Conservation (phyloP, 1,284 basidiomycete species). For the Austroboletus rostrupii region DNA sequence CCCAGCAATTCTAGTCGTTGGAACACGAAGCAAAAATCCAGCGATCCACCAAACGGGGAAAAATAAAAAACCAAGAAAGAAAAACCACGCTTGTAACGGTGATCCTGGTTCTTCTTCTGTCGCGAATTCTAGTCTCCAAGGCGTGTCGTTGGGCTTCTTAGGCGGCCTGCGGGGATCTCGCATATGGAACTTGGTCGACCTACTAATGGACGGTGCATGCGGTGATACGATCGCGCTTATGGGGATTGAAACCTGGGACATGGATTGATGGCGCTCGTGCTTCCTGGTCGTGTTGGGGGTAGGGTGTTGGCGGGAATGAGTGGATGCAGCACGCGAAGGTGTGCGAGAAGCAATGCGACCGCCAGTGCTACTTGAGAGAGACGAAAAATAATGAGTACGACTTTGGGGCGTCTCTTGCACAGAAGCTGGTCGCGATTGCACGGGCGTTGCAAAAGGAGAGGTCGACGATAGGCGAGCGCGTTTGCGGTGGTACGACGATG, state of each 20-base stretch:
- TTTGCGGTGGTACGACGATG: constrained; percentile 67
- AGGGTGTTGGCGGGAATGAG: constrained; percentile 33
- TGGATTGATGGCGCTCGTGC: constrained; percentile 44
- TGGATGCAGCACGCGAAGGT: constrained; percentile 37
- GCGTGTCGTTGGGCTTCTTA: constrained; percentile 47
- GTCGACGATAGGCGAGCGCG: constrained; percentile 55
- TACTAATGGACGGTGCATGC: constrained; percentile 63
- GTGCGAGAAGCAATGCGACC: constrained; percentile 32
- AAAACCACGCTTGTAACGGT: constrained; percentile 68
- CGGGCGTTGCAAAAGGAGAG: constrained; percentile 34
- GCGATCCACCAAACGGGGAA: constrained; percentile 79
- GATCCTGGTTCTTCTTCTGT: constrained; percentile 55
- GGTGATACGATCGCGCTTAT: constrained; percentile 71
- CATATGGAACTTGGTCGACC: constrained; percentile 65
- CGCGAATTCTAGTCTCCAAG: constrained; percentile 55
- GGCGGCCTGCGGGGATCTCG: constrained; percentile 68
- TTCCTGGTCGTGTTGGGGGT: constrained; percentile 24
- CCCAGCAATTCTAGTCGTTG: constrained; percentile 57
- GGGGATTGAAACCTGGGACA: constrained; percentile 68
- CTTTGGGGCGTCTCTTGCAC: constrained; percentile 27
- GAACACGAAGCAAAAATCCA: constrained; percentile 51
- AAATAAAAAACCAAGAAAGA: constrained; percentile 68
- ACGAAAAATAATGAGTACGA: constrained; percentile 39
- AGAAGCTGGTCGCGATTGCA: constrained; percentile 35
- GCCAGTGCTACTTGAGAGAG: constrained; percentile 53